Evolutionary conservation across 345 rosid genomes (phyloP), one percentile per base, ranked within the genome.

Genomic region (Arabidopsis suecica): DNA sequence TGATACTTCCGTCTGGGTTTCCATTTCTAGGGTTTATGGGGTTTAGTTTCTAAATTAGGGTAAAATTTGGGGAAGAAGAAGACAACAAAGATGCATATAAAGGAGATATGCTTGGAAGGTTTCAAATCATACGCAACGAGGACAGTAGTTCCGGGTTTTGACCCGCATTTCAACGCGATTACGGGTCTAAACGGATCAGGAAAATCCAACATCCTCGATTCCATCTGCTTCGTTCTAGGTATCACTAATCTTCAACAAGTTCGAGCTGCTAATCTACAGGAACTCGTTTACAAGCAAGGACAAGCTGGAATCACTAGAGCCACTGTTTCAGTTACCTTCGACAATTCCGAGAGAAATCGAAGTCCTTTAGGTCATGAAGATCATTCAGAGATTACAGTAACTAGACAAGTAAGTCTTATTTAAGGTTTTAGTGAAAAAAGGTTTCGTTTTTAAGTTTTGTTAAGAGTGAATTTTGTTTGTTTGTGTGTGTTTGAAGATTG

Each of bases 231-330:
- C 71, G 99, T 93, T 16, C 71, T 95, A 65, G 99, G 99, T n/a
- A 95, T 95, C 63, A 95, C 99, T 49, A 93, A 95, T 80, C 83
- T 95, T 6, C 97, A 92, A 83, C 99, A 95, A 74, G 99, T 95
- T 72, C 92, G 97, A 13, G 99, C 99, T 42, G 80, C 97, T 6
- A 95, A 92, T 80, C 90, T 95, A 20, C 99, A 95, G 77, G 99
- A 95, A 88, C 91, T 92, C 36, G 99, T 95, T 11, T 95, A 95
- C 88, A 92, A 95, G 84, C 99, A 89, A 86, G 99, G 99, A 3
- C 97, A 95, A 81, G 99, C 99, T 44, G 99, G 99, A 37, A 92
- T 95, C 22, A 90, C 99, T 25, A 95, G 86, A 64, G 97, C 97
- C 22, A 95, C 99, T 0, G 97, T 92, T 1, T 92, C 97, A 1